Evolutionary conservation across 2,329 filamentous ascomycete genomes (phyloP), one percentile per base, ranked within the genome.

Genomic region (Epichloe elymi): DNA sequence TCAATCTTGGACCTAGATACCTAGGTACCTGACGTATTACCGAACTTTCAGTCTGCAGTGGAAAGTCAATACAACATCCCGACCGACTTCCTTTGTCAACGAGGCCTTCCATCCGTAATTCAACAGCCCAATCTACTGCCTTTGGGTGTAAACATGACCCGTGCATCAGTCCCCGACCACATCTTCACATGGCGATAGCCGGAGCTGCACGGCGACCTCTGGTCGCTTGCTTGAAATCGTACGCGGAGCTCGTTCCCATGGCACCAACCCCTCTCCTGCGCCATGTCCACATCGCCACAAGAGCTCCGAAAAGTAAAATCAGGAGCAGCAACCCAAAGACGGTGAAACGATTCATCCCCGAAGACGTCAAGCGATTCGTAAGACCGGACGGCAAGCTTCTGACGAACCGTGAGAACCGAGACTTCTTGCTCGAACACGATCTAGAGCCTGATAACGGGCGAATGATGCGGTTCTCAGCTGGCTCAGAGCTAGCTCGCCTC

Each of bases 361-460:
- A 53, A 14, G 46, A 52, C 1, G 58, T 50, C 40, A 54, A 51
- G 15, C 47, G 51, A 6, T 62, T 63, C 48, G 42, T 64, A 45
- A 48, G 20, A 12, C 3, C 26, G 1, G 50, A 57, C 19, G 63
- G 64, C 40, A 56, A 19, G 46, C 54, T 67, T n/a, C n/a, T 50
- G 10, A 66, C 63, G 15, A 65, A 60, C 3, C 58, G 54, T 4
- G 59, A 64, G 30, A 61, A 57, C 42, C 55, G 54, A 48, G 55
- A 55, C 10, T 67, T 66, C 33, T 49, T 67, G 2, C 39, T 63
- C 7, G 49, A 59, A 30, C 23, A 59, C 49, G 51, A 55, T 17
- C 46, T 61, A 26, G 56, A 61, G 38, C 54, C 54, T 8, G 63
- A 61, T 46, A 60, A 60, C 20, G 56, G 56, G 50, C 48, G 47